Percentiles rank a stretch among this genome's conserved stretches.
Conservation (phyloP, 306 rosid genomes). For the Malus sylvestris region DNA sequence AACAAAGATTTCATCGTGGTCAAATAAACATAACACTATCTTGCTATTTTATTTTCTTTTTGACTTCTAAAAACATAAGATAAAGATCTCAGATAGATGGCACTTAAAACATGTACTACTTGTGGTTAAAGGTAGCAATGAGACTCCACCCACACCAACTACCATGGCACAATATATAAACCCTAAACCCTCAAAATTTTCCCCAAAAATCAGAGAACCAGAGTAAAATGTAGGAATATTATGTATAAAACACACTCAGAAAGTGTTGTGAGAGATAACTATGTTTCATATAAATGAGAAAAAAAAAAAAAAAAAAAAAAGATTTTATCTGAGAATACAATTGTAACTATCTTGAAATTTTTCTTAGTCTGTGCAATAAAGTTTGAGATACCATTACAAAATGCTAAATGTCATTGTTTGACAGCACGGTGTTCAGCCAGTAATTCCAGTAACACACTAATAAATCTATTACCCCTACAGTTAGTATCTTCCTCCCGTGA, state of each 20-base stretch:
- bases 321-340: background rate
- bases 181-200: background rate
- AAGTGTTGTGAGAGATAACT: background rate
- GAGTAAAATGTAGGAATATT: background rate
- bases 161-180: background rate
- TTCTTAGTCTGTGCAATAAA: background rate
- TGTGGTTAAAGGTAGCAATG: background rate
- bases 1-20: background rate
- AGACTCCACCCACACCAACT: background rate
- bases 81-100: background rate
- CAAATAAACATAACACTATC: background rate
- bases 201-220: background rate
- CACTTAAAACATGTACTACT: background rate
- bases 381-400: background rate
- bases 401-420: background rate
- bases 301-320: background rate
- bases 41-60: background rate
- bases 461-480: background rate
- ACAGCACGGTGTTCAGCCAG: background rate
- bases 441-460: background rate
- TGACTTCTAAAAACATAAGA: background rate
- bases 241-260: background rate
- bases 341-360: background rate
- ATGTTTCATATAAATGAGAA: background rate
- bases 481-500: background rate